Percentiles rank a stretch among this genome's conserved stretches.
Conservation (phyloP, 306 rosid species). For the Vachellia pachyceras region DNA sequence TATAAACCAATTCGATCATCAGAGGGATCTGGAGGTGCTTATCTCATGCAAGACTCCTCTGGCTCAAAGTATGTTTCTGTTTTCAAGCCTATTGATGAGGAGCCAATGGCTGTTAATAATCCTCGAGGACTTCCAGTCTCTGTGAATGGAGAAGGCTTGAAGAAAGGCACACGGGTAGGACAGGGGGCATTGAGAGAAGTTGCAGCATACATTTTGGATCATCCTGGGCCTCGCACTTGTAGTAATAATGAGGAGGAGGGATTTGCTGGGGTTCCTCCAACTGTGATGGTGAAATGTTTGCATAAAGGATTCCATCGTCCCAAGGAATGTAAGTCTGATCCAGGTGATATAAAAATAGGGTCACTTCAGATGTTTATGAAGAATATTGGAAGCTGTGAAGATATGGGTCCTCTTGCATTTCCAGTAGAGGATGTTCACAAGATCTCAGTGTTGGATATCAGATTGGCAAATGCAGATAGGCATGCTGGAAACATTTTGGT, state of each 20-base stretch:
- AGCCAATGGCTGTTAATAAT: constrained; percentile 74
- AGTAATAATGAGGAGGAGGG: constrained; percentile 40
- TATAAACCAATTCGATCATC: constrained; percentile 66
- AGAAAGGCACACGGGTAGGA: constrained; percentile 67
- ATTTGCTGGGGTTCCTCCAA: constrained; percentile 70
- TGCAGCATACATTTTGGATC: constrained; percentile 73
- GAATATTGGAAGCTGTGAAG: constrained; percentile 71
- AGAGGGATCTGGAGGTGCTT: constrained; percentile 85
- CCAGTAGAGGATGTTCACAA: constrained; percentile 69
- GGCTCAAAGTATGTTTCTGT: constrained; percentile 65
- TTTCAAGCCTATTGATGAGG: constrained; percentile 81
- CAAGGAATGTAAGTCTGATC: constrained; percentile 47
- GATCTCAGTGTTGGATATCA: constrained; percentile 68
- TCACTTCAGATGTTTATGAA: constrained; percentile 64
- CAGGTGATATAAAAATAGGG: constrained; percentile 53
- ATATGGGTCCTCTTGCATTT: constrained; percentile 63
- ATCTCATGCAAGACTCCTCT: constrained; percentile 72
- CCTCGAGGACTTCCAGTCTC: constrained; percentile 64
- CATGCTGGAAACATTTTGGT: constrained; percentile 71
- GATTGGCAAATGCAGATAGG: constrained; percentile 75
- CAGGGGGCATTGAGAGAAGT: constrained; percentile 71
- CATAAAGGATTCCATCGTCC: constrained; percentile 58
- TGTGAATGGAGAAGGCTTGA: constrained; percentile 63
- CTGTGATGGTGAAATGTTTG: constrained; percentile 60
- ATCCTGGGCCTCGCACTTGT: constrained; percentile 55